Evolutionary conservation across 805 yeast genomes (phyloP), one percentile per base, ranked within the genome.

Genomic region (Candida awuae): DNA sequence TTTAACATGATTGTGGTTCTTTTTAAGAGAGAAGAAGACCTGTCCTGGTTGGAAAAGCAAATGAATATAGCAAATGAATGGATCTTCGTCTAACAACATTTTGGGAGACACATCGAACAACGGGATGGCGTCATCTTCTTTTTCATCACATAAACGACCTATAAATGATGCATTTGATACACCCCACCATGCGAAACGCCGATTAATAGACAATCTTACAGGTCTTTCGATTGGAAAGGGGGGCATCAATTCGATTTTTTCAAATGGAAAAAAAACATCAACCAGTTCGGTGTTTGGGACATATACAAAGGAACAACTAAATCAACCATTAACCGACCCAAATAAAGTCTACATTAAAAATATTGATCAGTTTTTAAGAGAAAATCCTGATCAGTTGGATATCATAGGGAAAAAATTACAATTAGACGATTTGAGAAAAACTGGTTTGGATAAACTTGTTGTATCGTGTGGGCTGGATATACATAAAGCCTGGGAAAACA

Each of bases 361-460:
- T 23, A 51, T 51, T n/a, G 54, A 51, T 30, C 47, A 48, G 18
- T 51, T 48, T 25, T 35, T 51, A 6, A 34, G 43, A 12, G 54
- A 51, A 6, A 49, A 50, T 31, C 46, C 47, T 1, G 53, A 49
- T 28, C 42, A 43, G n/a, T 23, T 40, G 18, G 48, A 43, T 14
- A 6, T 39, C 8, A 38, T 48, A 6, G 46, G 42, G 4, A 41
- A 43, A 13, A 43, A 23, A 30, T 20, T 39, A 14, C 27, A 39
- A 19, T 27, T 46, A 12, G 38, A 36, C 2, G 46, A 50, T 34
- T 19, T 49, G 23, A 20, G 38, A 27, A 26, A 35, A 18, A 14
- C 34, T n/a, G 30, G 34, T 10, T 19, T 23, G 15, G 50, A 47
- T 19, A 42, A 40, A n/a, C 26, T 50, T 15, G 44, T 48, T 4